A percentile compares a stretch with the other conserved stretches of the same genome.
phyloP scores from a whole-genome alignment of 345 rosid species.

The Euphorbia peplus region DNA sequence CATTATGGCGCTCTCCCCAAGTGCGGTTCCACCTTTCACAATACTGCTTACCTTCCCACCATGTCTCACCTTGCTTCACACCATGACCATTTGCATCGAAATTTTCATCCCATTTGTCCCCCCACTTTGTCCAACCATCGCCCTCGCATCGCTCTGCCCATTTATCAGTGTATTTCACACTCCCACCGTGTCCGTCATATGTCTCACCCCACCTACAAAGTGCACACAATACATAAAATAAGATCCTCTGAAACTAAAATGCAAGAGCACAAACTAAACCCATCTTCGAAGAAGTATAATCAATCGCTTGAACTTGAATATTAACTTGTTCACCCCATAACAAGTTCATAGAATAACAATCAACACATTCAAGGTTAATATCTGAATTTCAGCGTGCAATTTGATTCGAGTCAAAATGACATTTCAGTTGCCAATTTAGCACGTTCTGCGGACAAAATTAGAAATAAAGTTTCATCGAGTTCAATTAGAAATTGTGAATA shows the following conservation, averaged over 20 bases:
- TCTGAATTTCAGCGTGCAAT: not conserved
- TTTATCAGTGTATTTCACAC: conserved; percentile 86
- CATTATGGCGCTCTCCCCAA: conserved; percentile 89
- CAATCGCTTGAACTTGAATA: not conserved
- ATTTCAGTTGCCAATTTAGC: not conserved
- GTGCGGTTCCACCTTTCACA: conserved; percentile 91
- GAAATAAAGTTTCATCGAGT: conserved; percentile 3
- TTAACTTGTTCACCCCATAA: not conserved
- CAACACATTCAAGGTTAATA: not conserved
- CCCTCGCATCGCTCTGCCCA: conserved; percentile 92
- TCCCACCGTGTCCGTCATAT: conserved; percentile 85
- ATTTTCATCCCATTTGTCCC: conserved; percentile 98
- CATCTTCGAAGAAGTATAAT: not conserved
- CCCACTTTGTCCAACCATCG: conserved; percentile 91
- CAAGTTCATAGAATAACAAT: not conserved
- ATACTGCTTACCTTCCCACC: conserved; percentile 80
- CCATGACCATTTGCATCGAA: conserved; percentile 67
- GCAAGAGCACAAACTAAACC: not conserved
- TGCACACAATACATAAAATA: not conserved
- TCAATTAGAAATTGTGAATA: conserved; percentile 16
- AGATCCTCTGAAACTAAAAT: conserved; percentile 2
- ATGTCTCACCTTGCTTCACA: conserved; percentile 94
- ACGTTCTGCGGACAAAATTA: not conserved
- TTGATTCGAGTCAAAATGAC: not conserved
- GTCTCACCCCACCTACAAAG: conserved; percentile 84